Conservation (phyloP, 2,329 filamentous ascomycete genomes). For the Colletotrichum viniferum region DNA sequence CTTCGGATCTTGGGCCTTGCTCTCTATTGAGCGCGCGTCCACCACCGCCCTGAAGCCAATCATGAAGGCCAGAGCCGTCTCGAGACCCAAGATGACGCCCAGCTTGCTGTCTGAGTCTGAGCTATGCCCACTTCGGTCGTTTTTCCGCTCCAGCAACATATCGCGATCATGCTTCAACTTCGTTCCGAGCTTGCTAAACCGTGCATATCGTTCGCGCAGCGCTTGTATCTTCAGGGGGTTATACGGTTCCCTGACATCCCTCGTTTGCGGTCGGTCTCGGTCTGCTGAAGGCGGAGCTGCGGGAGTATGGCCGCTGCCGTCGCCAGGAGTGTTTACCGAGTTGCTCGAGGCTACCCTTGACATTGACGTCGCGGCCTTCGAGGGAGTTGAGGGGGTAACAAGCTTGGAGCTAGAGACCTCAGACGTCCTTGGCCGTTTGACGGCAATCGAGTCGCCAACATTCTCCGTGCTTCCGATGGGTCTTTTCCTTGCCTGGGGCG, state of each 20-base stretch:
- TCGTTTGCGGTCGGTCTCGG: slow-evolving; percentile 36
- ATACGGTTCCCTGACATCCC: slow-evolving; percentile 21
- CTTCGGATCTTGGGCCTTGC: slow-evolving; percentile 43
- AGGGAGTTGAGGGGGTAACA: slow-evolving; percentile 53
- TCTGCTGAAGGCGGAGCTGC: slow-evolving; percentile 35
- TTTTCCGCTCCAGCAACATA: slow-evolving; percentile 31
- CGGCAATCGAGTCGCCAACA: slow-evolving; percentile 37
- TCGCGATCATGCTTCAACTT: slow-evolving; percentile 62
- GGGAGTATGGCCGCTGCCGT: slow-evolving; percentile 45
- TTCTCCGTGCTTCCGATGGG: slow-evolving; percentile 43
- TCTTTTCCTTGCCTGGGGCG: slow-evolving; percentile 51
- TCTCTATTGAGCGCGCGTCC: slow-evolving; percentile 46
- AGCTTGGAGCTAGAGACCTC: slow-evolving; percentile 41
- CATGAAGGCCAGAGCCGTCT: slow-evolving; percentile 59
- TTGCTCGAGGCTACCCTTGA: slow-evolving; percentile 58
- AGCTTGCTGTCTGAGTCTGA: slow-evolving; percentile 41
- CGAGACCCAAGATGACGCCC: slow-evolving; percentile 48
- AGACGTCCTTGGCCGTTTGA: slow-evolving; percentile 47
- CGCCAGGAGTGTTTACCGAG: slow-evolving; percentile 57
- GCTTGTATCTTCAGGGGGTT: slow-evolving; percentile 31
- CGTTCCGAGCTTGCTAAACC: slow-evolving; percentile 47
- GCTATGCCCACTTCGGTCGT: slow-evolving; percentile 9
- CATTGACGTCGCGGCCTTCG: slow-evolving; percentile 54
- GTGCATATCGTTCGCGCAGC: slow-evolving; percentile 39
- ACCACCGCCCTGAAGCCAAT: slow-evolving; percentile 56